Evolutionary conservation across 768 basidiomycete genomes (phyloP).

Genomic region (Tulasnella sp.): DNA sequence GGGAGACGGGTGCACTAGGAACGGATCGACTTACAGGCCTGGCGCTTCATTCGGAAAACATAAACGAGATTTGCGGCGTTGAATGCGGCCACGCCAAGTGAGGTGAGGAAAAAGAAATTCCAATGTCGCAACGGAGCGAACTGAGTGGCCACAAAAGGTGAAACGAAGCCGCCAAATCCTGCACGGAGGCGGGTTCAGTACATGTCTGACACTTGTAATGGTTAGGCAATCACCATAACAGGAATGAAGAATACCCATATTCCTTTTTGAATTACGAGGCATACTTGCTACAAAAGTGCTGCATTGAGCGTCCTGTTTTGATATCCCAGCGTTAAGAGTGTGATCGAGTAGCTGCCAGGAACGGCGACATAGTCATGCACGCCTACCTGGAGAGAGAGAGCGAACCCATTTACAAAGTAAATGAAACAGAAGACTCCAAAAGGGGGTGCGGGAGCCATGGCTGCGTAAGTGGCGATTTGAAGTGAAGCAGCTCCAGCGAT

Average conservation of each 20-base stretch:
- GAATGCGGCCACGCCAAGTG: conserved; percentile 52
- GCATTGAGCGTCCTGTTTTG: conserved; percentile 40
- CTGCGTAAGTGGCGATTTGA: conserved; percentile 31
- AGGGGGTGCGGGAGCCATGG: conserved; percentile 39
- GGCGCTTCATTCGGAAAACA: conserved; percentile 46
- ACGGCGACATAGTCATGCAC: background rate
- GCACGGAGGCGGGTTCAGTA: background rate
- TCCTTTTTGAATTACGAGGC: conserved; percentile 33
- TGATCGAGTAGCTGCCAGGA: background rate
- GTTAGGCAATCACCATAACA: conserved; percentile 36
- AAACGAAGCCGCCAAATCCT: conserved; percentile 33
- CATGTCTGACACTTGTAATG: background rate
- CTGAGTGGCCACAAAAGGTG: conserved; percentile 75
- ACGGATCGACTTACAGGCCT: conserved; percentile 27
- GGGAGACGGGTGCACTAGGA: background rate
- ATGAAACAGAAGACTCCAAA: conserved; percentile 41
- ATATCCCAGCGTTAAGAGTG: background rate
- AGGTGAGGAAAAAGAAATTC: conserved; percentile 72
- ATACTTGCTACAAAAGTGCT: conserved; percentile 42
- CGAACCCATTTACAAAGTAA: conserved; percentile 40
- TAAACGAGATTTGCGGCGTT: conserved; percentile 46
- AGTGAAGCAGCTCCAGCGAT: conserved; percentile 31
- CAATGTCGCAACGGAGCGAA: conserved; percentile 58
- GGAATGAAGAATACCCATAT: conserved; percentile 39
- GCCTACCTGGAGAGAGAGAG: conserved; percentile 41